These are phyloP conservation scores for Candida verbasci DNA, from an alignment of 805 yeast species.

Conservation along the genomic window DNA sequence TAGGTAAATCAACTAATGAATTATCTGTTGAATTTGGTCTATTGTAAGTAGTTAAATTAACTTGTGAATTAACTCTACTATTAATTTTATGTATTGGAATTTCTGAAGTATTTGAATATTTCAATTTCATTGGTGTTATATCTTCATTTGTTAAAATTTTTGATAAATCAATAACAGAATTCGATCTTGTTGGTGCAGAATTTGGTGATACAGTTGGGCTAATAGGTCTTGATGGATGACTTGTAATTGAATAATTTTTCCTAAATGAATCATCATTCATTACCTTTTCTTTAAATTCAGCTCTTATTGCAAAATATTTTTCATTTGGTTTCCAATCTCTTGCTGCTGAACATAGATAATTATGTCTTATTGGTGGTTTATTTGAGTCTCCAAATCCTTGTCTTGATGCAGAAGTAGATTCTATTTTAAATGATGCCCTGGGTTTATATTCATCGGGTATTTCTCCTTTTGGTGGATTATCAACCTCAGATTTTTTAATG, in stretches of 20 bases:
- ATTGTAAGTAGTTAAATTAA: slow-evolving; percentile 14
- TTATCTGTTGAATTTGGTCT: slow-evolving; percentile 11
- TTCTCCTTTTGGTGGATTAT: background rate
- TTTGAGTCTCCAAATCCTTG: slow-evolving; percentile 6
- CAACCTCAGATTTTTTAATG: slow-evolving; percentile 30
- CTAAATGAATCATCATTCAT: slow-evolving; percentile 38
- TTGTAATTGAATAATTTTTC: slow-evolving; percentile 22
- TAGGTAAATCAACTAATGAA: slow-evolving; percentile 15
- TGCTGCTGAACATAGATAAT: slow-evolving; percentile 34
- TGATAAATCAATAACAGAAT: slow-evolving; percentile 37
- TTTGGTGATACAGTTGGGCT: slow-evolving; percentile 41
- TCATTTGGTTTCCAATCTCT: slow-evolving; percentile 34
- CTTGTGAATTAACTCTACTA: slow-evolving; percentile 37
- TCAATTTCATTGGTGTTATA: slow-evolving; percentile 34
- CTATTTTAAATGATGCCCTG: slow-evolving; percentile 32
- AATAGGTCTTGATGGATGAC: slow-evolving; percentile 31
- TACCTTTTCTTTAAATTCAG: slow-evolving; percentile 31
- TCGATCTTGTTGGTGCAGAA: slow-evolving; percentile 37
- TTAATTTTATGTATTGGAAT: slow-evolving; percentile 36
- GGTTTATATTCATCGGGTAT: slow-evolving; percentile 18
- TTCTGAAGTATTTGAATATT: slow-evolving; percentile 34
- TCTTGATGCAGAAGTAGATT: slow-evolving; percentile 12
- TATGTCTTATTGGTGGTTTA: slow-evolving; percentile 1
- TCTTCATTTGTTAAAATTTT: slow-evolving; percentile 31
- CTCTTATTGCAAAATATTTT: slow-evolving; percentile 23